A percentile compares a stretch with the other conserved stretches of the same genome.
These are phyloP conservation scores for Alternaria brassicae DNA, from an alignment of 2,329 filamentous ascomycete species.

Conservation along the genomic window DNA sequence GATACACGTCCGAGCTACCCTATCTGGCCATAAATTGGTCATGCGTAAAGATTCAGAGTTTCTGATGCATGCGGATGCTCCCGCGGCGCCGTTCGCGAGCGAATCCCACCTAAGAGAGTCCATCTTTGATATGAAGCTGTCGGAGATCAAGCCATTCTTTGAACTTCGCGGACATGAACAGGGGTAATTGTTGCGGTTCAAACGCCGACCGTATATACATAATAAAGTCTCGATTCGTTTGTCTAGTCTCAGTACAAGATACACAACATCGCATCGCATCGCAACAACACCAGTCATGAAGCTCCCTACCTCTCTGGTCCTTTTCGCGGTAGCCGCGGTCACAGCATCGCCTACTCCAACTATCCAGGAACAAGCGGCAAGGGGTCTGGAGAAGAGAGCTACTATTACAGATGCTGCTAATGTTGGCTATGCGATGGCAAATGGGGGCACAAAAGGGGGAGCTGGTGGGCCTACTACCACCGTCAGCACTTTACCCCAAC, in stretches of 20 bases:
- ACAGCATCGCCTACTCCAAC: constrained; percentile 24
- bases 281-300: constrained; percentile 17
- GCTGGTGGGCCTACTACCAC: constrained; percentile 61
- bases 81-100: background rate
- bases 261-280: background rate
- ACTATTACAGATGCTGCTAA: constrained; percentile 27
- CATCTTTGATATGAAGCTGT: constrained; percentile 10
- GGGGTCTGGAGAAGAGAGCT: constrained; percentile 20
- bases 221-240: background rate
- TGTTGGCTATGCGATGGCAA: constrained; percentile 55
- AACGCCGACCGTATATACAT: constrained; percentile 17
- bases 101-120: constrained; percentile 23
- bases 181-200: constrained; percentile 1
- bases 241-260: background rate
- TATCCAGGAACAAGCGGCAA: constrained; percentile 11
- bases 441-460: constrained; percentile 62
- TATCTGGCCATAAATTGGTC: background rate
- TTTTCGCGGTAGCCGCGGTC: constrained; percentile 17
- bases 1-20: background rate
- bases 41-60: constrained; percentile 1
- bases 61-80: constrained; percentile 1
- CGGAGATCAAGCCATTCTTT: constrained; percentile 1
- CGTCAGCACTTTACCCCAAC: constrained; percentile 59
- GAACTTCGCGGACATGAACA: background rate
- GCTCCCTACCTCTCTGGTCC: constrained; percentile 14